phyloP scores from a whole-genome alignment of 2,329 filamentous ascomycete genomes.

The Grosmannia serpens region DNA sequence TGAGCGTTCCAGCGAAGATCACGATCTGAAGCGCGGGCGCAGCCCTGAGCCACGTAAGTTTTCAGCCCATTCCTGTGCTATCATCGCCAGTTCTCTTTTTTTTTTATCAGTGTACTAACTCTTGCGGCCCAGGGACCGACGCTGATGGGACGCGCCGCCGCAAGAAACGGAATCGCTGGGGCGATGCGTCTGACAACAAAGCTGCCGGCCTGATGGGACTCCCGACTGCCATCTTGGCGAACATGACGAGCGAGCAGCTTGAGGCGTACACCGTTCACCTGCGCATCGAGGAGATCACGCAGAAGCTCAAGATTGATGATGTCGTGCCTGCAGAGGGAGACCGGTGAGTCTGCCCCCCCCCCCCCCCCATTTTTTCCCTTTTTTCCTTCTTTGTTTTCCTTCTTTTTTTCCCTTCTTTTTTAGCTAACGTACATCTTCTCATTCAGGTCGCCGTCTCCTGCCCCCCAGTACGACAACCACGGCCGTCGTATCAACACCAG shows the following conservation, averaged over 20 bases:
- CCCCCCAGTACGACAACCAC: slow-evolving; percentile 98
- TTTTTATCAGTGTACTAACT: neutral
- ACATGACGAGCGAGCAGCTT: slow-evolving; percentile 97
- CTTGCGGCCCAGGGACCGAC: slow-evolving; percentile 31
- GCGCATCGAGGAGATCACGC: slow-evolving; percentile 97
- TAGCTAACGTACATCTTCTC: neutral
- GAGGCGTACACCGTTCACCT: slow-evolving; percentile 94
- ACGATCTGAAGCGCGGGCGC: slow-evolving; percentile 72
- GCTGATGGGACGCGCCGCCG: slow-evolving; percentile 73
- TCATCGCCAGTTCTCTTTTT: neutral
- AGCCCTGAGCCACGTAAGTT: slow-evolving; percentile 71
- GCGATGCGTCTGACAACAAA: slow-evolving; percentile 95
- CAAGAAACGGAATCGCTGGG: slow-evolving; percentile 99
- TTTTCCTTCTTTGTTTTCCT: neutral
- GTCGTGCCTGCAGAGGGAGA: slow-evolving; percentile 95
- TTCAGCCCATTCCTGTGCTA: neutral
- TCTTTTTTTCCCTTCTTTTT: slow-evolving; percentile 6
- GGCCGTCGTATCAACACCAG: slow-evolving; percentile 98
- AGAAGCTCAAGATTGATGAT: slow-evolving; percentile 98
- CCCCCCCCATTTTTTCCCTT: neutral
- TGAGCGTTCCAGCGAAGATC: slow-evolving; percentile 20
- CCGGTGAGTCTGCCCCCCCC: slow-evolving; percentile 56
- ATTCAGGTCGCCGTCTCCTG: slow-evolving; percentile 78
- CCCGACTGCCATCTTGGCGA: slow-evolving; percentile 88
- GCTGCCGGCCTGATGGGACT: slow-evolving; percentile 95